Percentiles rank a stretch among this genome's conserved stretches.
phyloP scores from a whole-genome alignment of 345 rosid genomes.

The Raphanus sativus region DNA sequence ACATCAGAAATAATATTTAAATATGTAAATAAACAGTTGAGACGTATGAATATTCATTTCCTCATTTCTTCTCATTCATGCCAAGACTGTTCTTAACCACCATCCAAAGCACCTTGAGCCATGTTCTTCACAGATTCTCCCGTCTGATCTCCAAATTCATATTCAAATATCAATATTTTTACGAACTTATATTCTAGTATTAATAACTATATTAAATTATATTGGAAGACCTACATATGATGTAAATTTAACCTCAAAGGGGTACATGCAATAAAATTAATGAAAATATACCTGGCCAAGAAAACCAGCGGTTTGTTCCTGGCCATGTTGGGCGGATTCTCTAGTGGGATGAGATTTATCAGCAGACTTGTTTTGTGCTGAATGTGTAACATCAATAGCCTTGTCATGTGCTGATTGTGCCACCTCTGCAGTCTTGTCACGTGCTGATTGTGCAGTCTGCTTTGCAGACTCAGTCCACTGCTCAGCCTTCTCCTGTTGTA shows the following conservation, averaged over 20 bases:
- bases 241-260: not conserved
- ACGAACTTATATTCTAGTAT: not conserved
- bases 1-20: constrained; percentile 4
- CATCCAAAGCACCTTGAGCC: constrained; percentile 47
- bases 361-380: constrained; percentile 30
- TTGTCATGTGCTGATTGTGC: constrained; percentile 35
- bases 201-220: not conserved
- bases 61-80: constrained; percentile 40
- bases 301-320: constrained; percentile 34
- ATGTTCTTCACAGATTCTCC: constrained; percentile 48
- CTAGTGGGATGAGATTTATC: constrained; percentile 19
- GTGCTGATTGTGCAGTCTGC: constrained; percentile 33
- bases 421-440: constrained; percentile 30
- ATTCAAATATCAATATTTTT: not conserved
- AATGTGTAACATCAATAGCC: constrained; percentile 13
- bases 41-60: not conserved
- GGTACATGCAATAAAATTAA: not conserved
- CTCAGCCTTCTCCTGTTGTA: constrained; percentile 35
- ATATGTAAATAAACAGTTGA: constrained; percentile 4
- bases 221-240: not conserved
- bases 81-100: constrained; percentile 46
- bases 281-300: constrained; percentile 26
- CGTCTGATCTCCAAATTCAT: constrained; percentile 31
- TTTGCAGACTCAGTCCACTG: constrained; percentile 40
- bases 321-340: constrained; percentile 28